These are phyloP conservation scores for Fagus sylvatica DNA, from an alignment of 306 rosid genomes.

Conservation along the genomic window DNA sequence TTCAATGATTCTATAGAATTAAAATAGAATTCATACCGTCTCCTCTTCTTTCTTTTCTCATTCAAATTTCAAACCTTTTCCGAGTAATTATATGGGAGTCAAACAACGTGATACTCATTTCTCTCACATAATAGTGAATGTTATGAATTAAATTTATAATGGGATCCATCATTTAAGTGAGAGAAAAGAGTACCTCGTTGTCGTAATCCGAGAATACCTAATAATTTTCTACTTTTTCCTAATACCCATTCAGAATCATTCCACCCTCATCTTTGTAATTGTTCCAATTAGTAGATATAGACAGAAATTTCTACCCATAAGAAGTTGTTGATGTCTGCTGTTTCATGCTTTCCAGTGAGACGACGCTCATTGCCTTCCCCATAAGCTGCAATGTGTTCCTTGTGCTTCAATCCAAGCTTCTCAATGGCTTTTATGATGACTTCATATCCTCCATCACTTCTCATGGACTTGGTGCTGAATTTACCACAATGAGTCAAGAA, in stretches of 20 bases:
- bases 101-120: no score
- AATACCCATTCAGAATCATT: neutral
- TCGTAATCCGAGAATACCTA: no score
- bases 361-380: slow-evolving; percentile 76
- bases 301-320: slow-evolving; percentile 40
- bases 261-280: neutral
- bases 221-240: neutral
- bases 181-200: neutral
- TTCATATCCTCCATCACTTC: slow-evolving; percentile 59
- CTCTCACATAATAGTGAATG: no score
- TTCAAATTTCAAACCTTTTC: neutral
- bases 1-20: no score
- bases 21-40: neutral
- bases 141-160: no score
- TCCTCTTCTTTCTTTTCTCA: neutral
- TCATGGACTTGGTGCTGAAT: slow-evolving; percentile 66
- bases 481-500: slow-evolving; percentile 6
- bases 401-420: slow-evolving; percentile 55
- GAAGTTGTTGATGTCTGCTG: slow-evolving; percentile 58
- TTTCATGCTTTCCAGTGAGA: slow-evolving; percentile 66
- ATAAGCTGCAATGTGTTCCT: slow-evolving; percentile 68
- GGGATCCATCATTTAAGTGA: no score
- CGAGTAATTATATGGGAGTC: no score
- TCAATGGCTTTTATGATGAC: slow-evolving; percentile 57
- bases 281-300: neutral